Evolutionary conservation across 345 rosid genomes (phyloP).

Genomic region (Cochlearia excelsa): DNA sequence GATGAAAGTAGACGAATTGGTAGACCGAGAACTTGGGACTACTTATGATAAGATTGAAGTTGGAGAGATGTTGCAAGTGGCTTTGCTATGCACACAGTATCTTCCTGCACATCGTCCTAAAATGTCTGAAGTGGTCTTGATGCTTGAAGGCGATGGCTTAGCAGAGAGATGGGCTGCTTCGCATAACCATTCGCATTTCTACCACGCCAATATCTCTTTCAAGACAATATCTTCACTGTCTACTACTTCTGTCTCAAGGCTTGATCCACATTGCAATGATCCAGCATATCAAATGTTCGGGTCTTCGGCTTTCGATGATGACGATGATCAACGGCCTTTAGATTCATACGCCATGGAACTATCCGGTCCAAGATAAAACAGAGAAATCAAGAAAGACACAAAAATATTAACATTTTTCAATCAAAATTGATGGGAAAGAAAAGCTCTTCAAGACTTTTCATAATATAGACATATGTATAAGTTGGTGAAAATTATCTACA

Average conservation of each 20-base stretch:
- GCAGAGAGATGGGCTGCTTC: slow-evolving; percentile 93
- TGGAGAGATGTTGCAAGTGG: slow-evolving; percentile 89
- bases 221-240: slow-evolving; percentile 37
- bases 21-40: slow-evolving; percentile 71
- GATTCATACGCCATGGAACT: slow-evolving; percentile 88
- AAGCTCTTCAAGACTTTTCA: slow-evolving; percentile 23
- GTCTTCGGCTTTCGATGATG: slow-evolving; percentile 65
- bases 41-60: slow-evolving; percentile 73
- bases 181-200: slow-evolving; percentile 49
- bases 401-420: slow-evolving; percentile 8
- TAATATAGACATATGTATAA: slow-evolving; percentile 33
- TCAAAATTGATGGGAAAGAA: not conserved
- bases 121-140: slow-evolving; percentile 84
- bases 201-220: slow-evolving; percentile 37
- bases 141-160: slow-evolving; percentile 94
- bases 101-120: slow-evolving; percentile 87
- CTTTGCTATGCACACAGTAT: slow-evolving; percentile 80
- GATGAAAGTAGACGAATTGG: slow-evolving; percentile 67
- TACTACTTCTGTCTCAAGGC: slow-evolving; percentile 24
- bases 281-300: slow-evolving; percentile 66
- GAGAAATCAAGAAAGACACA: slow-evolving; percentile 1
- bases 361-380: slow-evolving; percentile 78
- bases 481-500: slow-evolving; percentile 15
- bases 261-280: slow-evolving; percentile 42
- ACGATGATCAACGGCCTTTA: slow-evolving; percentile 74